phyloP scores from a whole-genome alignment of 768 basidiomycete genomes.

The Strobilomyces echinocephalus region DNA sequence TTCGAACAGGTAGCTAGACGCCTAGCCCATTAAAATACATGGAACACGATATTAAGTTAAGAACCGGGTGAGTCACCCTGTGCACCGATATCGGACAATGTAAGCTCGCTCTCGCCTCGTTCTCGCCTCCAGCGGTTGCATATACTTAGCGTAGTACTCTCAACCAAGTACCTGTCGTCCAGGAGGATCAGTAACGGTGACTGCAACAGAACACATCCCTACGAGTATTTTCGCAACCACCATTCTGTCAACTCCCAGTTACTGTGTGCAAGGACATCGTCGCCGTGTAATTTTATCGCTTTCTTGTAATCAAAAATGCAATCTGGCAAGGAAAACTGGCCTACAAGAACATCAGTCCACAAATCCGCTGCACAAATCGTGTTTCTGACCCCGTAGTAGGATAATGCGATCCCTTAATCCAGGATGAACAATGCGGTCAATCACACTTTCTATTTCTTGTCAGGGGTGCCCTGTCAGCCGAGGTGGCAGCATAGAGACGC shows the following conservation, averaged over 20 bases:
- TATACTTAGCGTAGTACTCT: slow-evolving; percentile 61
- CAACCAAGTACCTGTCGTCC: slow-evolving; percentile 65
- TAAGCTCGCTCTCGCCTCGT: slow-evolving; percentile 71
- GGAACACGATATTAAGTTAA: slow-evolving; percentile 6
- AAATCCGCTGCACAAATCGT: slow-evolving; percentile 16
- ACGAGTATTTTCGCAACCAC: slow-evolving; percentile 85
- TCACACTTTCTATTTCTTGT: slow-evolving; percentile 65
- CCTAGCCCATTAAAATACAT: slow-evolving; percentile 7
- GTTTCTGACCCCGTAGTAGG: slow-evolving; percentile 60
- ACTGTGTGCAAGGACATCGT: slow-evolving; percentile 82
- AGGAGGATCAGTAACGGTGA: neutral
- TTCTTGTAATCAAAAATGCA: slow-evolving; percentile 69
- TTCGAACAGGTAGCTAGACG: neutral
- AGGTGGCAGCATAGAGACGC: slow-evolving; percentile 16
- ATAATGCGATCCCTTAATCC: slow-evolving; percentile 91
- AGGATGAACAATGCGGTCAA: slow-evolving; percentile 86
- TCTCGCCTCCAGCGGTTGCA: slow-evolving; percentile 87
- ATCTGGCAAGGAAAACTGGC: slow-evolving; percentile 74
- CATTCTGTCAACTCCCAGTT: slow-evolving; percentile 88
- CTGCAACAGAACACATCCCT: neutral
- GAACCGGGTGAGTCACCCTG: slow-evolving; percentile 30
- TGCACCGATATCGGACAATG: slow-evolving; percentile 47
- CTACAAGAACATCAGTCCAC: slow-evolving; percentile 34
- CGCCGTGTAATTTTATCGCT: slow-evolving; percentile 75
- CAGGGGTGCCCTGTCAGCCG: slow-evolving; percentile 5